These are phyloP conservation scores for Alternaria panax DNA, from an alignment of 2,329 filamentous ascomycete genomes.

Conservation along the genomic window DNA sequence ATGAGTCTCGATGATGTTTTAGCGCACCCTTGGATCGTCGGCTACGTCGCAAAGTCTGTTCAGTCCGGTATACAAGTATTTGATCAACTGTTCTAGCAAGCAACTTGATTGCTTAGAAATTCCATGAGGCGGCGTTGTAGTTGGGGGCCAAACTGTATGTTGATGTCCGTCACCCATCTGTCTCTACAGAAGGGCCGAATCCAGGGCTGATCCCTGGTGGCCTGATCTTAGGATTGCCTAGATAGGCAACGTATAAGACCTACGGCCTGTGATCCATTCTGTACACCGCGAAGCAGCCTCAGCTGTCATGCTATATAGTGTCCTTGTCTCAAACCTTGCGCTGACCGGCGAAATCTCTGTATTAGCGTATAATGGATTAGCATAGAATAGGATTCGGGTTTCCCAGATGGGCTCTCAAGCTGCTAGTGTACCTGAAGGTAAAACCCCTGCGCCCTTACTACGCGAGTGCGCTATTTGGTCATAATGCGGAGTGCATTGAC, in stretches of 20 bases:
- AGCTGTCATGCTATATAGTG: not conserved
- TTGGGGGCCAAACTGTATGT: slow-evolving; percentile 2
- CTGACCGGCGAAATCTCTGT: not conserved
- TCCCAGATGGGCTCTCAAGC: not conserved
- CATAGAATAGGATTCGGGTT: not conserved
- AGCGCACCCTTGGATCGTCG: slow-evolving; percentile 86
- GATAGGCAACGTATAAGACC: not conserved
- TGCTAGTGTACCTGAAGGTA: not conserved
- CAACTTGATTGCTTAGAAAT: not conserved
- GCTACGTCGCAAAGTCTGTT: slow-evolving; percentile 60
- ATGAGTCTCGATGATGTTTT: slow-evolving; percentile 85
- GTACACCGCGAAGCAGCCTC: not conserved
- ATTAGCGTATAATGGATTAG: not conserved
- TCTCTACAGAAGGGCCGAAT: not conserved
- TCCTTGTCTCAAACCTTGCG: not conserved
- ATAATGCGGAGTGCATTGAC: not conserved
- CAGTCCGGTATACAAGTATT: slow-evolving; percentile 8
- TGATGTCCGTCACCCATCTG: not conserved
- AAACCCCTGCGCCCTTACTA: not conserved
- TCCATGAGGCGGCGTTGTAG: not conserved
- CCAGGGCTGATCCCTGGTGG: not conserved
- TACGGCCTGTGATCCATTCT: not conserved
- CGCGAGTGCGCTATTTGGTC: not conserved
- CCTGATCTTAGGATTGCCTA: not conserved
- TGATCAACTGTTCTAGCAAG: slow-evolving; percentile 3